These are phyloP conservation scores for Blastobotrys petasosporus DNA, from an alignment of 1,139 yeast genomes.

Conservation along the genomic window DNA sequence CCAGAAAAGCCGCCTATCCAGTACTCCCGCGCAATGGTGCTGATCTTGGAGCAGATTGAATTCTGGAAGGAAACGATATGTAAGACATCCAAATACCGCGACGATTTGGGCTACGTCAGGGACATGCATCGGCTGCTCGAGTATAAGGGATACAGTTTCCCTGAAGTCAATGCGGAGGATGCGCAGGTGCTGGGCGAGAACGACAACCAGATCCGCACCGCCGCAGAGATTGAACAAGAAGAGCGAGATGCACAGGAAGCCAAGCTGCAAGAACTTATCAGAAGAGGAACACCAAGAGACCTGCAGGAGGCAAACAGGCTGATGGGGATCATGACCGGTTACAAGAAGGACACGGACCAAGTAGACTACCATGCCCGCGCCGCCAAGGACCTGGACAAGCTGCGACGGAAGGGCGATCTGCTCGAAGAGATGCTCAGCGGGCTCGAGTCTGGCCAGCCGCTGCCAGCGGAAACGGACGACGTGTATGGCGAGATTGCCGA, in stretches of 20 bases:
- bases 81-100: conserved; percentile 81
- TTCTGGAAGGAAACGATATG: conserved; percentile 98
- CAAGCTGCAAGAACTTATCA: conserved; percentile 86
- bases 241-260: conserved; percentile 92
- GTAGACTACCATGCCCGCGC: conserved; percentile 83
- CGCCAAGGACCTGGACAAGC: conserved; percentile 75
- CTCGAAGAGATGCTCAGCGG: conserved; percentile 79
- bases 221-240: conserved; percentile 86
- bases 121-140: conserved; percentile 91
- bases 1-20: conserved; percentile 93
- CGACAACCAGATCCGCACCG: conserved; percentile 70
- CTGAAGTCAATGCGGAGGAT: conserved; percentile 84
- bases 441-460: conserved; percentile 32
- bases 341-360: conserved; percentile 42
- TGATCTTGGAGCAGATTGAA: conserved; percentile 84
- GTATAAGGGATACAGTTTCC: conserved; percentile 86
- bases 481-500: conserved; percentile 74
- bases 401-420: conserved; percentile 83
- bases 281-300: conserved; percentile 95
- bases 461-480: conserved; percentile 43
- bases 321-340: conserved; percentile 98
- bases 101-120: conserved; percentile 83
- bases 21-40: conserved; percentile 74
- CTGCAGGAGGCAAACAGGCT: conserved; percentile 91
- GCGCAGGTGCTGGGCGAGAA: conserved; percentile 92